Evolutionary conservation across 2,329 filamentous ascomycete species (phyloP).

Genomic region (Fonsecaea pedrosoi): DNA sequence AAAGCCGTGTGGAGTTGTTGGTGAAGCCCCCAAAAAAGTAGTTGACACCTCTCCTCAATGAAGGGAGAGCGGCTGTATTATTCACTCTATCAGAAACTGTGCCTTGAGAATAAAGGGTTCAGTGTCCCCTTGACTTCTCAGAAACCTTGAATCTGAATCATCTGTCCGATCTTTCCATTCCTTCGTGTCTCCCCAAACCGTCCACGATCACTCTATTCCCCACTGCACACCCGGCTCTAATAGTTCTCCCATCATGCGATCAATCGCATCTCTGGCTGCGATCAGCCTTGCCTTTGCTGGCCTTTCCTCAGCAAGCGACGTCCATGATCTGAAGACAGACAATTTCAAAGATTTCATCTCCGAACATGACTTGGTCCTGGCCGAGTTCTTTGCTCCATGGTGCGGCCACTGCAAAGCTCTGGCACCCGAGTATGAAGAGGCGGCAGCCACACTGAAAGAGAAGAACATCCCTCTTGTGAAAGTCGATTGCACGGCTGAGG

Average conservation of each 20-base stretch:
- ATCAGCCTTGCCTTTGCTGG: conserved; percentile 49
- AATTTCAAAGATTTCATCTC: conserved; percentile 87
- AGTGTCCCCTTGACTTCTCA: conserved; percentile 7
- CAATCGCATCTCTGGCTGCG: conserved; percentile 43
- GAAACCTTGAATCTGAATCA: neutral
- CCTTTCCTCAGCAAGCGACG: conserved; percentile 68
- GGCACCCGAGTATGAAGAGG: conserved; percentile 62
- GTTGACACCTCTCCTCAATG: conserved; percentile 33
- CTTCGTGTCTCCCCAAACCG: neutral
- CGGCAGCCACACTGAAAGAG: conserved; percentile 56
- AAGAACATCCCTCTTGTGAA: conserved; percentile 58
- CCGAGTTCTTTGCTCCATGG: conserved; percentile 98
- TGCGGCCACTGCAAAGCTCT: conserved; percentile 99
- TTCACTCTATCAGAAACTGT: conserved; percentile 15
- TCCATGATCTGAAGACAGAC: conserved; percentile 81
- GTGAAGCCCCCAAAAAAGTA: conserved; percentile 22
- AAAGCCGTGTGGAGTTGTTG: conserved; percentile 6
- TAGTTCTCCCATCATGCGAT: conserved; percentile 33
- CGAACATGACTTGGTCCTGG: conserved; percentile 85
- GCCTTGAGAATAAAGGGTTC: conserved; percentile 8
- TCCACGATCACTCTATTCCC: conserved; percentile 8
- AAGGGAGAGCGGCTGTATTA: conserved; percentile 1
- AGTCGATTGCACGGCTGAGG: conserved; percentile 89
- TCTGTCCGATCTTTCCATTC: conserved; percentile 11
- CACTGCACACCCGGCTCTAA: neutral